phyloP scores from a whole-genome alignment of 768 basidiomycete species.

The Megacollybia marginata region DNA sequence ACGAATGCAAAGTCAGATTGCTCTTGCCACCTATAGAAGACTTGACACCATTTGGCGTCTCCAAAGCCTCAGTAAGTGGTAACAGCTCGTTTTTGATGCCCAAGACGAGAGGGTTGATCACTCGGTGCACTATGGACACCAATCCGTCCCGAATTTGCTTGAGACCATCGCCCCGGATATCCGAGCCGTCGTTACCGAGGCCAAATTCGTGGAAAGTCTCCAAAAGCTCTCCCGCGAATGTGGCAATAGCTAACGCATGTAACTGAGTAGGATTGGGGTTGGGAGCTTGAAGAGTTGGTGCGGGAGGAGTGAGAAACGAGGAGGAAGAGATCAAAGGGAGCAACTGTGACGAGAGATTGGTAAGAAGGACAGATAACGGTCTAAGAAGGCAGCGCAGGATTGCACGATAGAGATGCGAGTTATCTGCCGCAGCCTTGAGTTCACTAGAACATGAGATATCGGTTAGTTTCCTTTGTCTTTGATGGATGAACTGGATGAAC shows the following conservation, averaged over 20 bases:
- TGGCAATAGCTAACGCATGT: conserved; percentile 62
- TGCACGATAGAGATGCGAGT: conserved; percentile 58
- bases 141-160: conserved; percentile 65
- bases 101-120: conserved; percentile 55
- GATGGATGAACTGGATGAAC: conserved; percentile 21
- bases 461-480: conserved; percentile 2
- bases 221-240: conserved; percentile 69
- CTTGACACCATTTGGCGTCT: conserved; percentile 29
- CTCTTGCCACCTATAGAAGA: conserved; percentile 17
- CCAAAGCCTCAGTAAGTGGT: conserved; percentile 57
- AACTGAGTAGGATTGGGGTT: conserved; percentile 59
- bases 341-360: conserved; percentile 61
- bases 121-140: conserved; percentile 57
- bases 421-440: conserved; percentile 55
- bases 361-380: conserved; percentile 68
- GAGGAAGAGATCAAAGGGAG: conserved; percentile 61
- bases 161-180: conserved; percentile 60
- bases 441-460: conserved; percentile 39
- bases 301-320: conserved; percentile 45
- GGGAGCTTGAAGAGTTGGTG: conserved; percentile 42
- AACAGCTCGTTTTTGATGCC: conserved; percentile 56
- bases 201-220: conserved; percentile 61
- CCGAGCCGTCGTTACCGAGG: conserved; percentile 48
- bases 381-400: conserved; percentile 68
- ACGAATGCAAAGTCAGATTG: conserved; percentile 39